Base-by-base conservation (phyloP, 352 stramenopile species). In the Pythium guiyangense region DNA sequence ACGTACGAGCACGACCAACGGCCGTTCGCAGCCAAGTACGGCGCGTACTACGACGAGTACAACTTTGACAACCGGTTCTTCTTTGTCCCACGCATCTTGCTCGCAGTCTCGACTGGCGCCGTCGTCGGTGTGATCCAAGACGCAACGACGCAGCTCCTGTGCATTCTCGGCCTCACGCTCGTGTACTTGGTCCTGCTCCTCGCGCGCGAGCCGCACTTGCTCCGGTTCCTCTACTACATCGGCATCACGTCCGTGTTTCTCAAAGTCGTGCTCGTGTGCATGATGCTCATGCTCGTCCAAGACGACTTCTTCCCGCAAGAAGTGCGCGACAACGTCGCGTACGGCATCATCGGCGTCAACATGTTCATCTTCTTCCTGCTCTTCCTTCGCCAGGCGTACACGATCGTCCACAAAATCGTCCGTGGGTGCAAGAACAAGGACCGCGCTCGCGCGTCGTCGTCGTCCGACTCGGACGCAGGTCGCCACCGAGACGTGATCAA, bases 51-150 rank as follows among this genome's bases (percentile, higher is more conserved):
- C 52, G 84, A 93, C 54, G 84, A 94, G 74, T 94, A 92, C 77
- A 94, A 92, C 66, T 91, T 90, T 35, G 79, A 92, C 60, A 94
- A 96, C 60, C 84, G 86, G 18, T 94, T 87, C 62, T 96, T 96
- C 63, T 96, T 96, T 58, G 71, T 94, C 25, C 79, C 79, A 5
- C 74, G 84, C 0, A 92, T 91, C 56, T 44, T 91, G 39, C 63
- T 94, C 20, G 79, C 86, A 3, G 65, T 94, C 0, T 49, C 62
- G n/a, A 92, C 83, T 0, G 86, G 86, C 39, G 72, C 74, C 18
- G 66, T 94, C 18, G 82, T 95, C 22, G 86, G 86, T 9, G 64
- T 87, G 42, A 66, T 95, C 35, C 71, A 74, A 6, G 66, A 90
- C 56, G 67, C 81, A 26, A 90, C 70, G 10, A 79, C 70, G 35